phyloP scores from a whole-genome alignment of 371 early-diverging fungal genomes.

The Actinomucor elegans region DNA sequence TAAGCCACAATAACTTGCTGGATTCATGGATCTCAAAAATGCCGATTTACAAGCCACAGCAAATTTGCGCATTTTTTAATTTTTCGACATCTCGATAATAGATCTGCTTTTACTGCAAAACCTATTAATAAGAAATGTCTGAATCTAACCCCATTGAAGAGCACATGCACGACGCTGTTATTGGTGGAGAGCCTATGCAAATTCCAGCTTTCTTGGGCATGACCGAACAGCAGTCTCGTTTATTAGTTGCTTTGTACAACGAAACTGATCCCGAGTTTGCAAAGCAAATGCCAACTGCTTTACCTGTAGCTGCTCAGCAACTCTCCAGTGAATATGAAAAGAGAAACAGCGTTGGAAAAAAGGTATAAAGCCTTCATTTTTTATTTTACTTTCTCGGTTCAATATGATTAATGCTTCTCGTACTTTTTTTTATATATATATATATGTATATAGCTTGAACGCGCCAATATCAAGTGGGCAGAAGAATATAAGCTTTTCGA shows the following conservation, averaged over 20 bases:
- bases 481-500: conserved; percentile 54
- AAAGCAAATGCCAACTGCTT: conserved; percentile 54
- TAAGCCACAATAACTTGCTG: no score
- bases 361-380: conserved; percentile 28
- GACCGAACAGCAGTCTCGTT: conserved; percentile 54
- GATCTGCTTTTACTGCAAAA: not conserved
- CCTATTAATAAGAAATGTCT: not conserved
- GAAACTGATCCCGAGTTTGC: conserved; percentile 62
- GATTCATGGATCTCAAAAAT: no score
- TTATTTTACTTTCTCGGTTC: no score
- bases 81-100: not conserved
- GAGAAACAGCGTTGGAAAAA: conserved; percentile 55
- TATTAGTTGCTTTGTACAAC: conserved; percentile 59
- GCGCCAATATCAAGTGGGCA: conserved; percentile 41
- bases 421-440: not conserved
- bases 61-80: conserved; percentile 2
- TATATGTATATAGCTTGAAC: conserved; percentile 36
- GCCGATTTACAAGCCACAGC: conserved; percentile 2
- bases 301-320: conserved; percentile 58
- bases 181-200: conserved; percentile 19
- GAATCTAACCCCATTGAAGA: not conserved
- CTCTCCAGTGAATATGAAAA: conserved; percentile 53
- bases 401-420: not conserved
- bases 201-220: conserved; percentile 57
- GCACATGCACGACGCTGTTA: conserved; percentile 3